Evolutionary conservation across 257 asterid genomes (phyloP).

Genomic region (Solanum gracilifrons): DNA sequence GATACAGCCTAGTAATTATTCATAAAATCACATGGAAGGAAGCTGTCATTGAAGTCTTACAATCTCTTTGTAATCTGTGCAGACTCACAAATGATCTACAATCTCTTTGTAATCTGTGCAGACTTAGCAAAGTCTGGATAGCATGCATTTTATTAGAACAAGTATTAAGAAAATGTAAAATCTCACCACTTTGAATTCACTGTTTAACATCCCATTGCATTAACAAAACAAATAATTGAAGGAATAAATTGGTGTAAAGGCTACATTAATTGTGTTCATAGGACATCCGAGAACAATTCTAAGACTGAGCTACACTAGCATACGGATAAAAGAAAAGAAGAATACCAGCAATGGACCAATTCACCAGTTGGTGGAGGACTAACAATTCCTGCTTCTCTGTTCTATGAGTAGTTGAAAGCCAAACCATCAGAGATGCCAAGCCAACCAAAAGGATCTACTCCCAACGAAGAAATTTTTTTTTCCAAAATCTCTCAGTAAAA

Average conservation of each 20-base stretch:
- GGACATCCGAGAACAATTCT: neutral
- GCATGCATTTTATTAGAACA: neutral
- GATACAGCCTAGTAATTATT: neutral
- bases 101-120: neutral
- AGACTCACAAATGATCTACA: neutral
- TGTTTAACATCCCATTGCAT: neutral
- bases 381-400: conserved; percentile 76
- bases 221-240: neutral
- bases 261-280: neutral
- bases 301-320: neutral
- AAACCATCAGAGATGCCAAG: conserved; percentile 70
- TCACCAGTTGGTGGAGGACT: conserved; percentile 71
- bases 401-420: conserved; percentile 82
- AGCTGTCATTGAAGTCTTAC: neutral
- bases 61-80: neutral
- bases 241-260: neutral
- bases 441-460: conserved; percentile 63
- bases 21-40: neutral
- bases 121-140: neutral
- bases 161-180: neutral
- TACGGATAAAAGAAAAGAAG: neutral
- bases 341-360: conserved; percentile 89
- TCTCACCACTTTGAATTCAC: neutral
- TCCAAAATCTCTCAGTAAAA: neutral
- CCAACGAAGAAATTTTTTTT: conserved; percentile 9